phyloP scores from a whole-genome alignment of 106 monocot species.

The Dendrobium chrysotoxum region DNA sequence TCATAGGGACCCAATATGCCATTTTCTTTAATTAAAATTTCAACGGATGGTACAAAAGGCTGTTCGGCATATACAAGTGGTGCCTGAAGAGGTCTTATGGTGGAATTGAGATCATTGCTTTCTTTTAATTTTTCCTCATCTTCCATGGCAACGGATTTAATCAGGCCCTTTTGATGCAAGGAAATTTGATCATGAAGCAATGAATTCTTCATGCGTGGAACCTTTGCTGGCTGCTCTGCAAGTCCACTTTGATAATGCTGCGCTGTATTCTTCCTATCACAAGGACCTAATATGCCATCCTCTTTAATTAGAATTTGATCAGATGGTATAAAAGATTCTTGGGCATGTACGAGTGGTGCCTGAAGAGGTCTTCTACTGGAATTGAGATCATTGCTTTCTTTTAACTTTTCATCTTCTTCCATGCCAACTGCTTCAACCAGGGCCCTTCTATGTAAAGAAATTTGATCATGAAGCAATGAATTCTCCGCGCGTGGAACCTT shows the following conservation, averaged over 20 bases:
- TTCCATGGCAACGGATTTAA: background rate
- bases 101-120: slow-evolving; percentile 9
- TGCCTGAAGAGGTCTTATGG: slow-evolving; percentile 22
- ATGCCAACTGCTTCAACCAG: background rate
- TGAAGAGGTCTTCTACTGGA: slow-evolving; percentile 18
- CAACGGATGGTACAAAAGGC: slow-evolving; percentile 1
- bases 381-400: slow-evolving; percentile 9
- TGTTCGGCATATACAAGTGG: slow-evolving; percentile 43
- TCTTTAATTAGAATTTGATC: slow-evolving; percentile 12
- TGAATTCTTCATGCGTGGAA: slow-evolving; percentile 9
- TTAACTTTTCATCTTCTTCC: slow-evolving; percentile 14
- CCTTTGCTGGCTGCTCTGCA: slow-evolving; percentile 23
- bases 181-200: slow-evolving; percentile 8
- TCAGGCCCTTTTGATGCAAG: background rate
- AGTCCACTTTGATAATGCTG: slow-evolving; percentile 15
- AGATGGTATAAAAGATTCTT: slow-evolving; percentile 7
- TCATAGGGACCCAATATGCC: slow-evolving; percentile 21
- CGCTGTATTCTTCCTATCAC: slow-evolving; percentile 19
- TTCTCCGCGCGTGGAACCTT: slow-evolving; percentile 18
- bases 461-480: slow-evolving; percentile 10
- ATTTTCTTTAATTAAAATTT: slow-evolving; percentile 19
- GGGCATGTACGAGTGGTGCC: slow-evolving; percentile 48
- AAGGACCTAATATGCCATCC: slow-evolving; percentile 24
- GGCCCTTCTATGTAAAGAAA: background rate
- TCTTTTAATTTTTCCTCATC: slow-evolving; percentile 11